phyloP scores from a whole-genome alignment of 129 eudicot species.

The Mikania micrantha region DNA sequence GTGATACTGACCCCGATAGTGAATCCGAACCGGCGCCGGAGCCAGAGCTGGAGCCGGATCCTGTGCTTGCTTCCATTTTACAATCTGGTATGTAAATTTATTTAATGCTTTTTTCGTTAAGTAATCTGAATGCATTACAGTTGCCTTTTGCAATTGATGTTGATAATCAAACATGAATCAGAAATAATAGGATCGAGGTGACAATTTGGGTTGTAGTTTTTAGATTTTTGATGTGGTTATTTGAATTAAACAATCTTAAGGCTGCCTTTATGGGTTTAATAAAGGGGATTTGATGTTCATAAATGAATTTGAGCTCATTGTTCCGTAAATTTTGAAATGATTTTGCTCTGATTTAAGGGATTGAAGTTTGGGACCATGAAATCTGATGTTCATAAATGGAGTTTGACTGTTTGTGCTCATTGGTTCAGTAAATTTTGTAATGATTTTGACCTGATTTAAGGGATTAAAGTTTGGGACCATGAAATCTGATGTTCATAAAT shows the following conservation, averaged over 20 bases:
- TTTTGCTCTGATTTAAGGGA: background rate
- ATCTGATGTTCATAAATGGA: background rate
- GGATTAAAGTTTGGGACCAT: constrained; percentile 1
- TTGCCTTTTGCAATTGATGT: too few relatives aligned
- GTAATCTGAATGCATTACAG: too few relatives aligned
- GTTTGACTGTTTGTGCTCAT: background rate
- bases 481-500: background rate
- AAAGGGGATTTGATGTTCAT: too few relatives aligned
- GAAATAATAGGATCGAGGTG: background rate
- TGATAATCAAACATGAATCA: too few relatives aligned
- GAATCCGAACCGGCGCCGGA: constrained; percentile 33
- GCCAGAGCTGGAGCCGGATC: constrained; percentile 24
- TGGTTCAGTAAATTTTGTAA: background rate
- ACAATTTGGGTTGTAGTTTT: background rate
- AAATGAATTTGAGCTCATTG: background rate
- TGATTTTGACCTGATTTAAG: background rate
- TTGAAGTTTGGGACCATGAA: background rate
- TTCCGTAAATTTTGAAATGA: background rate
- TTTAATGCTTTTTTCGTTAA: too few relatives aligned
- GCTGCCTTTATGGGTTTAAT: background rate
- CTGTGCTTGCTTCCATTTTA: constrained; percentile 18
- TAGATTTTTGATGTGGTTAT: background rate
- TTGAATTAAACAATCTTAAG: background rate
- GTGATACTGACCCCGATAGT: constrained; percentile 23
- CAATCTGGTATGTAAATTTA: constrained; percentile 17